Conservation (phyloP, 192 early-diverging fungal species). For the Mortierella hygrophila region DNA sequence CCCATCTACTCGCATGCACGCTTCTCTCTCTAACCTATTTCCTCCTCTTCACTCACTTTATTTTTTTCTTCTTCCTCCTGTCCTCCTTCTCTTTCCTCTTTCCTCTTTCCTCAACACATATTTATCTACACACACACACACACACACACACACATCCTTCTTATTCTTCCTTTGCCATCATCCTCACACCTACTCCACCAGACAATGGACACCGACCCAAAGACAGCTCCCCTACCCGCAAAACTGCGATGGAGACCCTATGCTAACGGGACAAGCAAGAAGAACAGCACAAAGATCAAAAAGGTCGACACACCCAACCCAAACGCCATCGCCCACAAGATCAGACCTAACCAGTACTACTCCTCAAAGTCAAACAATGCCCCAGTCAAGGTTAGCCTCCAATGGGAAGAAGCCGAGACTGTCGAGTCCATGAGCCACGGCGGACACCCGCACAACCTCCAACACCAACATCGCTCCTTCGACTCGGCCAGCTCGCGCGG, state of each 20-base stretch:
- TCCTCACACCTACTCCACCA: neutral
- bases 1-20: no score
- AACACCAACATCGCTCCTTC: neutral
- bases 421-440: slow-evolving; percentile 52
- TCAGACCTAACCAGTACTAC: slow-evolving; percentile 33
- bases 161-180: neutral
- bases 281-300: slow-evolving; percentile 39
- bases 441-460: slow-evolving; percentile 30
- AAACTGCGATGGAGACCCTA: slow-evolving; percentile 53
- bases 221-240: slow-evolving; percentile 25
- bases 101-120: neutral
- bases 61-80: neutral
- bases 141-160: neutral
- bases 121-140: neutral
- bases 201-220: slow-evolving; percentile 36
- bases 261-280: slow-evolving; percentile 45
- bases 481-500: slow-evolving; percentile 23
- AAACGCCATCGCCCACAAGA: slow-evolving; percentile 37
- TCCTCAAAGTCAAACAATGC: slow-evolving; percentile 1
- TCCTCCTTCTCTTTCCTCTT: neutral
- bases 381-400: slow-evolving; percentile 24
- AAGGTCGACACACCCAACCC: slow-evolving; percentile 16
- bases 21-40: no score
- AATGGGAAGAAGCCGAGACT: slow-evolving; percentile 53
- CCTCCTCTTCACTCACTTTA: neutral